Evolutionary conservation across 352 stramenopile species (phyloP), one percentile per base, ranked within the genome.

Genomic region (Pythium folliculosum): DNA sequence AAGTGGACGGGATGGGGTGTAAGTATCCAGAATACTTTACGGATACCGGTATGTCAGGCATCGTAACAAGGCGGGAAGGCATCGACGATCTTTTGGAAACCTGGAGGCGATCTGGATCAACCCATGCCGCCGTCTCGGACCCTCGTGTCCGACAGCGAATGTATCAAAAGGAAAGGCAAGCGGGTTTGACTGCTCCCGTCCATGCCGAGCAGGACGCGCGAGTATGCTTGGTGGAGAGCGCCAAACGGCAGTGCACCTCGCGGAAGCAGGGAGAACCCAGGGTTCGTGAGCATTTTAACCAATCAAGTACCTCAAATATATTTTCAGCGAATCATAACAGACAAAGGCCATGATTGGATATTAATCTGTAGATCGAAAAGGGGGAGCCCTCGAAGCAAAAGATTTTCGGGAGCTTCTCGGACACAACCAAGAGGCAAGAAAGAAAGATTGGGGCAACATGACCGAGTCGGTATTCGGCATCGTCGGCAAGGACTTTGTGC

Each of bases 401-500:
- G 35, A 60, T 60, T 60, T 60, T 60, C 9, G 40, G 35, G 14
- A n/a, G 12, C 14, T 47, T n/a, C 40, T 47, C 40, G 40, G 6
- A 53, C 47, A 53, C 47, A 53, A 53, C 40, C 40, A 47, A 47
- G 40, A 47, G 40, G 40, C 35, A 40, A 40, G 35, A 5, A 32
- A 44, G 32, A 67, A 64, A 72, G 60, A 73, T 73, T 38, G 9
- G 32, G 55, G 61, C 66, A 71, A 32, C 37, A 77, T 68, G 61
- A 96, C 92, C 77, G 89, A 96, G 71, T 94, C 87, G 70, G 81
- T 94, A 67, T 95, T 96, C 69, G 89, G 89, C 57, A 85, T 96
- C 75, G 89, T 96, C 44, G 89, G 89, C 57, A 96, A 96, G 72
- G 89, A 95, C 69, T 97, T 97, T 73, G 91, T 97, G 71, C 81